phyloP scores from a whole-genome alignment of 176 grass and related monocot genomes.

The Guadua angustifolia region DNA sequence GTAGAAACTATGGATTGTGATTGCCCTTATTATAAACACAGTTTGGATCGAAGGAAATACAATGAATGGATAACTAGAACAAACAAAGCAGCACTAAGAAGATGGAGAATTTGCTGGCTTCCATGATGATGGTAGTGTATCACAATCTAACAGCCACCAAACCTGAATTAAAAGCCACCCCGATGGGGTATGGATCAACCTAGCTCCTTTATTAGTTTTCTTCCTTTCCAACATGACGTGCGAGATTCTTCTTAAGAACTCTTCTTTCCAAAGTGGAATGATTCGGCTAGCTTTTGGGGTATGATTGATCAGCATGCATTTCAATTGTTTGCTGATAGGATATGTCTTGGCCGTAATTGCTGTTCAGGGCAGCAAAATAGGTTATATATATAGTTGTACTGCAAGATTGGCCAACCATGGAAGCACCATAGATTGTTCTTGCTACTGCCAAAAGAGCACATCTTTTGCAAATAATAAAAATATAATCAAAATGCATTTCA shows the following conservation, averaged over 20 bases:
- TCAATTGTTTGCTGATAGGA: not conserved
- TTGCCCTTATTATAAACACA: too few relatives aligned
- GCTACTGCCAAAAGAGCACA: not conserved
- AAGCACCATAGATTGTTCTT: not conserved
- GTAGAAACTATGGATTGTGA: too few relatives aligned
- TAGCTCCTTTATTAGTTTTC: not conserved
- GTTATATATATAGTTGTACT: not conserved
- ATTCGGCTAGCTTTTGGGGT: not conserved
- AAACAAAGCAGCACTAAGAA: not conserved
- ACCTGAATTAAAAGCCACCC: slow-evolving; percentile 1
- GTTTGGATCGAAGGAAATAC: not conserved
- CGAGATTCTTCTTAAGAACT: not conserved
- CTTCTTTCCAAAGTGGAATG: not conserved
- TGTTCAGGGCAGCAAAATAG: not conserved
- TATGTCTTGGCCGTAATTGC: not conserved
- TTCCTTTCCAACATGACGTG: slow-evolving; percentile 2
- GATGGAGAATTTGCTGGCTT: slow-evolving; percentile 18
- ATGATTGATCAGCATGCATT: not conserved
- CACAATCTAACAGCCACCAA: slow-evolving; percentile 30
- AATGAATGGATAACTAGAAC: too few relatives aligned
- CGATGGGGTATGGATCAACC: not conserved
- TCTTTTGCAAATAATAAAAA: not conserved
- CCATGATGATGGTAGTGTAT: slow-evolving; percentile 11
- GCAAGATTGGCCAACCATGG: not conserved
- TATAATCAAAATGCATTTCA: not conserved